Evolutionary conservation across 2,329 filamentous ascomycete genomes (phyloP), one percentile per base, ranked within the genome.

Genomic region (Apiospora pterosperma): DNA sequence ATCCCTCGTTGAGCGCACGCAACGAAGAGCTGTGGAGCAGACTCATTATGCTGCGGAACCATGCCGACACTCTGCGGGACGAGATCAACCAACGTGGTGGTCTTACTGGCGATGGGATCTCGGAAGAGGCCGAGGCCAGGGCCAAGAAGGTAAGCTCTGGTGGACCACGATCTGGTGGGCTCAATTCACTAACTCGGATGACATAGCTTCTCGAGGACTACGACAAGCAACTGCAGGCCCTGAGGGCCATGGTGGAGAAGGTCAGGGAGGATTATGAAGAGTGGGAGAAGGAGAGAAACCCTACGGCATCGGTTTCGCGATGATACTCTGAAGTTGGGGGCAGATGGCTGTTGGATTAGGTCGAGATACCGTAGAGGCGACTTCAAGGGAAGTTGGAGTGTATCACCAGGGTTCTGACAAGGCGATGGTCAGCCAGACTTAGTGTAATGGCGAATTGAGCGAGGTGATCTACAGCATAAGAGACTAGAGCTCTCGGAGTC

Each of bases 1-100:
- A 96, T 72, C 92, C 92, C 8, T 88, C 89, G 8, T 83, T 95
- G 63, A 86, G 86, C 41, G 92, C 91, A 3, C 82, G 91, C 69
- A 90, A 92, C 74, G 92, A 96, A 77, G 92, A 96, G 80, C 88
- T 96, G 55, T 96, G 92, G 92, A 93, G 92, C 68, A 83, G 92
- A 58, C 86, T 96, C 79, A 90, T 93, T 60, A 86, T 90, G 41
- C 80, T 96, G 59, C 83, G 91, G 68, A 90, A 91, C 67, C 88
- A 92, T 69, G 90, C 91, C 25, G 87, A 90, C 69, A 85, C 88
- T 71, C 77, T 96, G 70, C 90, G 90, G 73, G 87, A 86, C 70
- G 92, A 96, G 80, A 84, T 92, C 65, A 91, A 90, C 74, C 89
- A 88, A 78, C 81, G 89, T 63, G 86, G 88, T 2, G 79, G 82